Base-by-base conservation (phyloP, 192 early-diverging fungal species). In the Podila minutissima region DNA sequence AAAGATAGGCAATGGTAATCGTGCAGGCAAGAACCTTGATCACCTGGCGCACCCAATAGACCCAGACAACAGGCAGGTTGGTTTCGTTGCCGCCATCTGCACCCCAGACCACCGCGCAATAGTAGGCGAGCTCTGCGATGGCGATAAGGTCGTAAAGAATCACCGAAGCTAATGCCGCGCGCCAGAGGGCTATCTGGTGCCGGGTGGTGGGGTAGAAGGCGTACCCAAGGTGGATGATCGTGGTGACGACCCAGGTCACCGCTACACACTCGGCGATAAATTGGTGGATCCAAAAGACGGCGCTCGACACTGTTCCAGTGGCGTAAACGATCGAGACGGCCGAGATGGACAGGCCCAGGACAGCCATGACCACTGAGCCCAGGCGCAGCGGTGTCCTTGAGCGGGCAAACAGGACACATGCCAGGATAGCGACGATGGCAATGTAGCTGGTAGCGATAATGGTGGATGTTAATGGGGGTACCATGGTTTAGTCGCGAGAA, bases 201-300 rank as follows among this genome's bases (percentile, higher is more conserved):
- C 71, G 65, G 13, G 77, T 81, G n/a, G 68, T n/a, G 7, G 77
- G 77, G 62, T 81, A 81, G 35, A 81, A 81, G 48, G 77, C 71
- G 31, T 81, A 81, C 5, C 77, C 77, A 33, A 81, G 77, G 19
- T 81, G 77, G 58, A 81, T 81, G 24, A 81, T 81, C 26, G 77
- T 81, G 8, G 67, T 62, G 62, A 81, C 60, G 51, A 81, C 62
- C 77, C 77, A 81, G 15, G 77, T 81, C 19, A 81, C 59, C 0
- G 77, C 59, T 8, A 81, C 51, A 33, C 66, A 72, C 46, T 81
- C 77, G 8, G 71, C 77, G 13, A 81, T 46, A 48, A 73, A 73
- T 28, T 81, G 77, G 58, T 81, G 72, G 17, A 81, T 62, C 77
- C 70, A 73, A 24, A 69, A 81, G 48, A 63, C 49, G 8, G 70